A percentile compares a stretch with the other conserved stretches of the same genome.
phyloP scores from a whole-genome alignment of 2,329 filamentous ascomycete species.

The Phoma sp. region DNA sequence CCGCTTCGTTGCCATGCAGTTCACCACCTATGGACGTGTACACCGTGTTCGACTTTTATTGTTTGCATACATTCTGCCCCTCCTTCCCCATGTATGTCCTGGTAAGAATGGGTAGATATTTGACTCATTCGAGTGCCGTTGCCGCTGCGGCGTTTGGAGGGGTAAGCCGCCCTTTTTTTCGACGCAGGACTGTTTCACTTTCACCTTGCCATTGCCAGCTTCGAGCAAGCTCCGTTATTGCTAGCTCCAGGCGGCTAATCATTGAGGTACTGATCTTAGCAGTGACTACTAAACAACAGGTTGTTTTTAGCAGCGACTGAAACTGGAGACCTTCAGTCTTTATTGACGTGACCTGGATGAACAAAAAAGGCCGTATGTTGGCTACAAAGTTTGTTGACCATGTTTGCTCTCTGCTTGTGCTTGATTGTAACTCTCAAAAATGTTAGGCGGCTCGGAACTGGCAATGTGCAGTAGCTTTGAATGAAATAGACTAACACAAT shows the following conservation, averaged over 20 bases:
- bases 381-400: too few species aligned
- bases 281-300: too few species aligned
- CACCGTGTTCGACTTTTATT: slow-evolving; percentile 5
- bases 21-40: slow-evolving; percentile 2
- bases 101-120: neutral
- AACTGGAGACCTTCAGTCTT: too few species aligned
- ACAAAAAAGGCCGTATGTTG: too few species aligned
- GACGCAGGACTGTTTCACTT: slow-evolving; percentile 8
- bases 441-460: too few species aligned
- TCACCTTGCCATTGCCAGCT: neutral
- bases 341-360: too few species aligned
- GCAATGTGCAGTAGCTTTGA: too few species aligned
- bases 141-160: neutral
- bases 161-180: slow-evolving; percentile 13
- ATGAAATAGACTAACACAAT: neutral
- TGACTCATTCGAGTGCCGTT: slow-evolving; percentile 1
- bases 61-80: neutral
- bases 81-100: neutral
- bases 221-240: neutral
- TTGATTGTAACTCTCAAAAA: too few species aligned
- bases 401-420: too few species aligned
- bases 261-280: too few species aligned
- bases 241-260: neutral
- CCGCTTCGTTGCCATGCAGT: slow-evolving; percentile 6
- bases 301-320: too few species aligned